phyloP scores from a whole-genome alignment of 805 yeast genomes.

The Candida pseudofarinosa region DNA sequence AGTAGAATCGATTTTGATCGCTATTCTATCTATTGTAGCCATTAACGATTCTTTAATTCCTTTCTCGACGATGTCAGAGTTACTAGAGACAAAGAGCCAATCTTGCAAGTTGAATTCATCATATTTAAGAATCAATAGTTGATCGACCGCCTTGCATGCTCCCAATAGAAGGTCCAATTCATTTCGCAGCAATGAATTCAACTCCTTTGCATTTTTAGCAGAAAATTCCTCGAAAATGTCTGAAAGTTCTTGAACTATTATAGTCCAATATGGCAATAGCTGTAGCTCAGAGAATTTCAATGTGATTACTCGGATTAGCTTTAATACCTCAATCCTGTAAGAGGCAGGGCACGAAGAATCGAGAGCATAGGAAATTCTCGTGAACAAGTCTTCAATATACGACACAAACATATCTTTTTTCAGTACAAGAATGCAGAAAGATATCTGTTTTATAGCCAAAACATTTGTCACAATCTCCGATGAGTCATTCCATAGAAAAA shows the following conservation, averaged over 20 bases:
- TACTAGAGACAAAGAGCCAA: slow-evolving; percentile 82
- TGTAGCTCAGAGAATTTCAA: slow-evolving; percentile 61
- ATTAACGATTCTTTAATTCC: slow-evolving; percentile 9
- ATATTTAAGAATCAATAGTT: slow-evolving; percentile 57
- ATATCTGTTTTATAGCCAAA: slow-evolving; percentile 54
- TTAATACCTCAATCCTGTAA: slow-evolving; percentile 43
- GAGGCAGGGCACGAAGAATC: slow-evolving; percentile 28
- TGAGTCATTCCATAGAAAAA: slow-evolving; percentile 68
- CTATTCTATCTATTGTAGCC: slow-evolving; percentile 49
- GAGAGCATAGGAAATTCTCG: slow-evolving; percentile 29
- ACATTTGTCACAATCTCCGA: slow-evolving; percentile 55
- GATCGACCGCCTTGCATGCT: slow-evolving; percentile 77
- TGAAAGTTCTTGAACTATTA: slow-evolving; percentile 59
- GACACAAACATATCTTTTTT: slow-evolving; percentile 54
- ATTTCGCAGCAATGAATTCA: slow-evolving; percentile 25
- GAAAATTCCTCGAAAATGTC: slow-evolving; percentile 41
- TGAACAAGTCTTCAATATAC: slow-evolving; percentile 45
- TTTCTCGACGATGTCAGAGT: slow-evolving; percentile 52
- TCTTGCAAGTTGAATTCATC: slow-evolving; percentile 78
- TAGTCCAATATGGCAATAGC: slow-evolving; percentile 65
- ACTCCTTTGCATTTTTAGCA: slow-evolving; percentile 19
- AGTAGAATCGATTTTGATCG: slow-evolving; percentile 26
- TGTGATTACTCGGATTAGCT: slow-evolving; percentile 61
- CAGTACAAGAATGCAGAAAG: slow-evolving; percentile 59
- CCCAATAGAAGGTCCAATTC: slow-evolving; percentile 45